Base-by-base conservation (phyloP, 495 filamentous ascomycete genomes). In the Aspergillus bertholletiae region DNA sequence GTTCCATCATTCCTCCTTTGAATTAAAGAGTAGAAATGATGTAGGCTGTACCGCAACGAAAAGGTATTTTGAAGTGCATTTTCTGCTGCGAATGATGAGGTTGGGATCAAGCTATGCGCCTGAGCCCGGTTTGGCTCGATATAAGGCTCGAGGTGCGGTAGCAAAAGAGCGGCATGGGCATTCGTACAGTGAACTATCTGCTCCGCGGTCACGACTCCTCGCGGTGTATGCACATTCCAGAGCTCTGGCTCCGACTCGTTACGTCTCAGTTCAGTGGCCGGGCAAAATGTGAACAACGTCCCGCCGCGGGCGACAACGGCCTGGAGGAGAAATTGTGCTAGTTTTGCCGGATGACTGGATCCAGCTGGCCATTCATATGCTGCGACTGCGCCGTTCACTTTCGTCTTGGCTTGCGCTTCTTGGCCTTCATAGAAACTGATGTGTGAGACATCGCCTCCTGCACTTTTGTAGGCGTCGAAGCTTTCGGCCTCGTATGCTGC, bases 321-420 rank as follows among this genome's bases (percentile, higher is more conserved):
- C 30, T 61, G 43, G 0, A 71, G 55, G 13, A 71, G 53, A 20
- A 65, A 71, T 3, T 71, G 68, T 0, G 63, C 57, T 21, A 71
- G 51, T 27, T 71, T 71, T 7, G 63, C 68, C 1, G 68, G 65
- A 34, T 71, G 65, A 11, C 57, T 65, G 5, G 68, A 71, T 3
- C 61, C 68, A 12, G 63, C 68, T 4, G 68, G 61, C 66, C 65
- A 71, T 43, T 68, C 65, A 27, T 71, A 71, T 20, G 68, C 68
- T 20, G 68, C 63, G n/a, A 65, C 24, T 1, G 68, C 65, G 2
- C 45, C 58, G 4, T 46, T 53, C 6, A 70, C 54, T 51, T 52
- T 60, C 1, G 67, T 70, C 35, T 51, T 58, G 5, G 45, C 40
- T 37, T 59, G 53, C 0, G 68, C 65, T 7, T 68, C 55, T 17